Evolutionary conservation across 495 filamentous ascomycete species (phyloP), one percentile per base, ranked within the genome.

Genomic region (Neurospora cerealis): DNA sequence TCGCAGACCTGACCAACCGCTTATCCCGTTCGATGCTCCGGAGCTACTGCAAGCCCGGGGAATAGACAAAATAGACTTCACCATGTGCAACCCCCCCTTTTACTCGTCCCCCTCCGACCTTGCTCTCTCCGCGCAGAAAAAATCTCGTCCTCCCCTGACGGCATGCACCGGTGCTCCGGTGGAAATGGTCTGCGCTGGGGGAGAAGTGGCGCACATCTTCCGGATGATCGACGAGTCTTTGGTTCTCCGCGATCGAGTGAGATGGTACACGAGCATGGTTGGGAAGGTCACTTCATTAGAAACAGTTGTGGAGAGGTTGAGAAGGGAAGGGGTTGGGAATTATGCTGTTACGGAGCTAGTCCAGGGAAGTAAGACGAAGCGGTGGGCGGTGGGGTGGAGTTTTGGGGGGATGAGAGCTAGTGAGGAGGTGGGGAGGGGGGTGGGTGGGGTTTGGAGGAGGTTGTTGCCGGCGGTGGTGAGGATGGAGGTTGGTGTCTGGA

Each of bases 21-120:
- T 98, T 2, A 85, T 98, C 10, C 90, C 93, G 0, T 80, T 89
- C 4, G 83, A 88, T 38, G 82, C 84, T 1, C 78, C 93, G 3
- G 83, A 81, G 5, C 24, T 28, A 28, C 70, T 90, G n/a, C 82
- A 88, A 48, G 0, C 7, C 7, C 36, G 39, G 39, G 39, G 13
- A 6, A 7, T 41, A 5, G 15, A 41, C 15, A 41, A 17, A 5
- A 85, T 97, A 42, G 93, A 97, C 80, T 98, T 98, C 78, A 91
- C 89, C 69, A 97, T 98, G 90, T 94, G 91, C 81, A 99, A 99
- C 76, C 96, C 96, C 1, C 96, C 96, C 0, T 99, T 99, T 83
- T 98, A 97, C 83, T 77, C 86, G 28, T 95, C 93, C 4, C 83
- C 86, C 21, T 81, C 86, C 15, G 93, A 96, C 42, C 89, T 97